These are phyloP conservation scores for Nepenthes gracilis DNA, from an alignment of 148 eudicot genomes.

Conservation along the genomic window DNA sequence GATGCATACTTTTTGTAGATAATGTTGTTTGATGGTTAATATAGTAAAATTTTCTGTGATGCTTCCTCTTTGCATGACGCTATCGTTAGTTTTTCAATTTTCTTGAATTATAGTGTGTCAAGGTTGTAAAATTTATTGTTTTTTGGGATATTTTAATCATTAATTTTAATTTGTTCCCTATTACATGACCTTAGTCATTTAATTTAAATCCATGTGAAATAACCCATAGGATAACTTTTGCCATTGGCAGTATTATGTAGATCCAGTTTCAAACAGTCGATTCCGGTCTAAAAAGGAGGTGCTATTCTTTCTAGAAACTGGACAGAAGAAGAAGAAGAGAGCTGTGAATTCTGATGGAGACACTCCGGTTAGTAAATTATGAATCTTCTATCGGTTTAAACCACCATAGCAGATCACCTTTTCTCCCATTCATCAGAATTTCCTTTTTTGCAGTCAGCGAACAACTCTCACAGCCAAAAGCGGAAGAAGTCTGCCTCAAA, in stretches of 20 bases:
- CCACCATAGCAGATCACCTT: background rate
- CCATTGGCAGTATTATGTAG: slow-evolving; percentile 45
- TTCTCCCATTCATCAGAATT: background rate
- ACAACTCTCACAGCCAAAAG: background rate
- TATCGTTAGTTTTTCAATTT: too few relatives aligned
- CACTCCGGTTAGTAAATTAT: background rate
- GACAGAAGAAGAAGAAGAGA: slow-evolving; percentile 13
- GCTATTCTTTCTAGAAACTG: slow-evolving; percentile 34
- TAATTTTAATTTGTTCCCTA: too few relatives aligned
- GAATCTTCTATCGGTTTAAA: background rate
- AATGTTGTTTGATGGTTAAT: too few relatives aligned
- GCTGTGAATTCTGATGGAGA: background rate
- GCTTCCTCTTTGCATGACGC: too few relatives aligned
- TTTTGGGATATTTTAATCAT: too few relatives aligned
- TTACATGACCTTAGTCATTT: too few relatives aligned
- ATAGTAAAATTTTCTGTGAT: too few relatives aligned
- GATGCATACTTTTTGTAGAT: too few relatives aligned
- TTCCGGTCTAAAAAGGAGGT: slow-evolving; percentile 67
- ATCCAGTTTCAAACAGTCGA: slow-evolving; percentile 18
- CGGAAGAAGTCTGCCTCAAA: background rate
- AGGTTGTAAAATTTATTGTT: too few relatives aligned
- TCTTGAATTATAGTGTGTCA: too few relatives aligned
- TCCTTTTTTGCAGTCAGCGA: background rate
- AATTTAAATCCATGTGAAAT: too few relatives aligned
- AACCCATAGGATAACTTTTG: background rate